Percentiles rank a stretch among this genome's conserved stretches.
Conservation (phyloP, 805 yeast species). For the Candida tallmaniae region DNA sequence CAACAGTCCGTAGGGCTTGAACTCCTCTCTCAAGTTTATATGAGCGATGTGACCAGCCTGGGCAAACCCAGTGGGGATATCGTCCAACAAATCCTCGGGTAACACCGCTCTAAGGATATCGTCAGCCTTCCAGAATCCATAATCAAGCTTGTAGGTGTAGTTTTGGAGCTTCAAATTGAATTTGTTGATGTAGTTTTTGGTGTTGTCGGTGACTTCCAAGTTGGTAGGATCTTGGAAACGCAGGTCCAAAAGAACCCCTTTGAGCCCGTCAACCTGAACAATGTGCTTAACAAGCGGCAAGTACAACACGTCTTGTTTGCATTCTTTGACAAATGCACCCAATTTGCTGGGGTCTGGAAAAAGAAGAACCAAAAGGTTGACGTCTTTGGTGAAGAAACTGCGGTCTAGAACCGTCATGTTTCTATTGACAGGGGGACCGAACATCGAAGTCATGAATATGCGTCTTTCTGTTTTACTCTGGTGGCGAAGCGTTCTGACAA, state of each 20-base stretch:
- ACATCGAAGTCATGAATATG: slow-evolving; percentile 23
- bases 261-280: slow-evolving; percentile 29
- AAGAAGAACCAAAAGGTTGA: slow-evolving; percentile 61
- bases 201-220: slow-evolving; percentile 36
- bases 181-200: slow-evolving; percentile 44
- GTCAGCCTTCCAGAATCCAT: slow-evolving; percentile 85
- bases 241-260: slow-evolving; percentile 51
- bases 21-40: slow-evolving; percentile 77
- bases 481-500: slow-evolving; percentile 12
- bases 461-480: slow-evolving; percentile 24
- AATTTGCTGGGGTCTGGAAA: slow-evolving; percentile 64
- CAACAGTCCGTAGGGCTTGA: slow-evolving; percentile 70
- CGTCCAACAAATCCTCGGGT: slow-evolving; percentile 66
- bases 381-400: slow-evolving; percentile 51
- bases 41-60: slow-evolving; percentile 96
- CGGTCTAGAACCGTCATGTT: slow-evolving; percentile 65
- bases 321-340: slow-evolving; percentile 56
- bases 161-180: slow-evolving; percentile 45
- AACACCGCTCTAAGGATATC: slow-evolving; percentile 75
- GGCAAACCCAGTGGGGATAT: slow-evolving; percentile 87
- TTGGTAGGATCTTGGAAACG: too few species aligned
- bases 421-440: slow-evolving; percentile 65
- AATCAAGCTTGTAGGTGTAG: slow-evolving; percentile 55
- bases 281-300: slow-evolving; percentile 71
- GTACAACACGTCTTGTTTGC: slow-evolving; percentile 58